Base-by-base conservation (phyloP, 331 rosid species). In the Cydonia oblonga region DNA sequence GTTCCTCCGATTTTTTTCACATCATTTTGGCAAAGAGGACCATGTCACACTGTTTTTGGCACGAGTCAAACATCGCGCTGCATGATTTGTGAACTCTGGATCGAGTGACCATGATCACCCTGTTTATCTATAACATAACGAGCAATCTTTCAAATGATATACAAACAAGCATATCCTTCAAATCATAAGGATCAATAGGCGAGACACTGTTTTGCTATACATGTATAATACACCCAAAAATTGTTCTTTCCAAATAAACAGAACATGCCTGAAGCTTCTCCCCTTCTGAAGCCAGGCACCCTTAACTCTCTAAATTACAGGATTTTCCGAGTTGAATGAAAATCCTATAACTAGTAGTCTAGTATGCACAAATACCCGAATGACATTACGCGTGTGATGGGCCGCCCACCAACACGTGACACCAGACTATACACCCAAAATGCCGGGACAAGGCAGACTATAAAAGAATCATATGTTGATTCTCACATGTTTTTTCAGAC, bases 381-480 rank as follows among this genome's bases (percentile, higher is more conserved):
- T 82, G 84, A 83, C 76, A 81, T 74, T 76, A 74, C 22, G 75
- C 77, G 69, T 83, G 54, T 49, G 54, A 85, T 81, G 85, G 91
- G 76, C 84, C 83, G 9, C 54, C 69, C 79, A 85, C 89, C 81
- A 77, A 82, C 33, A 49, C 84, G 75, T 81, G 70, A 75, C 88
- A 78, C 91, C 87, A 49, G 54, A 49, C 86, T 83, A 86, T 84
- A 85, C 81, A 75, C 88, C 84, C 88, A 89, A 79, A 80, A 90
- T 89, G 92, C 87, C 81, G 86, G 86, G 87, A 76, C 87, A 75
- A 58, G 69, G 74, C 93, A 72, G 82, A 49, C 20, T 9, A 56
- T 56, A 78, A 84, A 87, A 87, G 92, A 93, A 93, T 89, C 98
- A 90, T 90, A 88, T 79, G 86, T 90, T 90, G 96, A 92, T 88